Evolutionary conservation across 305 asterid species (phyloP).

Genomic region (Andrographis paniculata): DNA sequence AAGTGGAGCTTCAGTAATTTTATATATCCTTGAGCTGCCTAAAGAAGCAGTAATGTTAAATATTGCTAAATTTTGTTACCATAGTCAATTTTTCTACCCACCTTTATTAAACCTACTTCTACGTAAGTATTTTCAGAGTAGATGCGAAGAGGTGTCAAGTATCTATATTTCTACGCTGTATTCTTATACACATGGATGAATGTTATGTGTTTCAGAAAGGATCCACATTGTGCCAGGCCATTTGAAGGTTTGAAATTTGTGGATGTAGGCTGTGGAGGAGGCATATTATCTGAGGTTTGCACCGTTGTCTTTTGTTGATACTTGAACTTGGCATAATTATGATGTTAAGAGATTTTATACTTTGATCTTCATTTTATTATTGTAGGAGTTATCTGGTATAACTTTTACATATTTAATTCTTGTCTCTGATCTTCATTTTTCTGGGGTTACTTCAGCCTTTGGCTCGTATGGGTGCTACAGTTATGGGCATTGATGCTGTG

Average conservation of each 20-base stretch:
- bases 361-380: no score
- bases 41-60: no score
- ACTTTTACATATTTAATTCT: not conserved
- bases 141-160: not conserved
- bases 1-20: no score
- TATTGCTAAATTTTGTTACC: no score
- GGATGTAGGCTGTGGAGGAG: conserved; percentile 98
- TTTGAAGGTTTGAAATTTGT: conserved; percentile 77
- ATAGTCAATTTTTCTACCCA: no score
- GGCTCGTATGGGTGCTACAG: conserved; percentile 85
- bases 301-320: conserved; percentile 9
- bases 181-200: not conserved
- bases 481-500: conserved; percentile 84
- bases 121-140: not conserved
- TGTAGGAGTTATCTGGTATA: no score
- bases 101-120: no score
- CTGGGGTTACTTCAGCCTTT: conserved; percentile 50
- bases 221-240: conserved; percentile 59
- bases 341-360: no score
- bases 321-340: conserved; percentile 14
- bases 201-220: conserved; percentile 48
- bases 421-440: conserved; percentile 11
- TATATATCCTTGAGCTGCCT: no score
- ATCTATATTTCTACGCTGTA: not conserved
- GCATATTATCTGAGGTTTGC: conserved; percentile 85